These are phyloP conservation scores for Helicocarpus griseus DNA, from an alignment of 2,329 filamentous ascomycete species.

Conservation along the genomic window DNA sequence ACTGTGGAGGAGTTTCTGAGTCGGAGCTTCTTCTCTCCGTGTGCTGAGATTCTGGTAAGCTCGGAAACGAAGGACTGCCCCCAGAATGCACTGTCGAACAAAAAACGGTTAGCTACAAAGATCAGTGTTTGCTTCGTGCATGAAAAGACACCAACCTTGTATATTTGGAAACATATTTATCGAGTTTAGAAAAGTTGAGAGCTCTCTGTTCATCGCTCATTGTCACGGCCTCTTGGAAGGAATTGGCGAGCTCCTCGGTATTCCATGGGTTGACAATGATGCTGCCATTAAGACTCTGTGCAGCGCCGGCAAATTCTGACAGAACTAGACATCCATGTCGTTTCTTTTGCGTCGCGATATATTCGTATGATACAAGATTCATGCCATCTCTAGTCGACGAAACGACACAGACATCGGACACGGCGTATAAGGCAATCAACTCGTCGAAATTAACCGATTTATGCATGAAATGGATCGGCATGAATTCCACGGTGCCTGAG, in stretches of 20 bases:
- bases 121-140: too few relatives aligned
- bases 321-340: conserved; percentile 90
- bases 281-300: conserved; percentile 86
- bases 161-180: conserved; percentile 95
- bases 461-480: conserved; percentile 97
- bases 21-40: conserved; percentile 41
- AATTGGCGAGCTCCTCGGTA: conserved; percentile 85
- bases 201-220: conserved; percentile 85
- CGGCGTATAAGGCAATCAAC: conserved; percentile 83
- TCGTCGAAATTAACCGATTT: conserved; percentile 94
- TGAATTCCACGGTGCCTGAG: conserved; percentile 82
- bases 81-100: conserved; percentile 67
- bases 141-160: too few relatives aligned
- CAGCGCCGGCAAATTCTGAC: conserved; percentile 92
- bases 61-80: conserved; percentile 86
- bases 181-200: conserved; percentile 80
- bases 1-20: conserved; percentile 15
- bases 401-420: conserved; percentile 85
- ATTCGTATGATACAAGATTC: conserved; percentile 98
- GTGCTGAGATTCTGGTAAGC: conserved; percentile 52
- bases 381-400: conserved; percentile 96
- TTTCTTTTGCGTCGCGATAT: conserved; percentile 86
- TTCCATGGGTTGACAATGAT: conserved; percentile 98
- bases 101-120: conserved; percentile 15
- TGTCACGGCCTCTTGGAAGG: conserved; percentile 91